Conservation (phyloP, 2,329 filamentous ascomycete species). For the Exophiala xenobiotica region DNA sequence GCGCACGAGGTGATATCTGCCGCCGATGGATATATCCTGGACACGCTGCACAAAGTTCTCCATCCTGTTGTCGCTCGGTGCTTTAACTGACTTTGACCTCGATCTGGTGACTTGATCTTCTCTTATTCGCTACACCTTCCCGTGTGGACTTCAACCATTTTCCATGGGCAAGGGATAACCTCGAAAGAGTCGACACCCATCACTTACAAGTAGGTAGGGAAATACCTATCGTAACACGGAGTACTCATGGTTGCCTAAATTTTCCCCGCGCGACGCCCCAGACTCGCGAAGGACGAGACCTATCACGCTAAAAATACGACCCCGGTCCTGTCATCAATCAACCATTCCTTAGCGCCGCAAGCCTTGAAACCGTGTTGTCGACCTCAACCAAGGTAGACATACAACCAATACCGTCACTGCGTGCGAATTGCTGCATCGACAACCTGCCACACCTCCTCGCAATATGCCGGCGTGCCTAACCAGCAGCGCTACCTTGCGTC, state of each 20-base stretch:
- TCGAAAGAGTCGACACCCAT: too few relatives aligned
- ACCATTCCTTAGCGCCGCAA: constrained; percentile 11
- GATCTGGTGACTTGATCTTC: background rate
- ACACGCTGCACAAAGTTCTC: constrained; percentile 16
- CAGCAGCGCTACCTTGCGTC: background rate
- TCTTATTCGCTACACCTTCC: constrained; percentile 1
- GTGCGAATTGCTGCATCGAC: constrained; percentile 10
- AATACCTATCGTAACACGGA: too few relatives aligned
- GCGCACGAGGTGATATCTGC: constrained; percentile 11
- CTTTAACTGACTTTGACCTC: background rate
- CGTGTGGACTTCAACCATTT: background rate
- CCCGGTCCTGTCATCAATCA: constrained; percentile 5
- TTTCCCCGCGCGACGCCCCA: too few relatives aligned
- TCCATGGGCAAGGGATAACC: too few relatives aligned
- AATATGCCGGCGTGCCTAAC: constrained; percentile 10
- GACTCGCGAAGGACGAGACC: too few relatives aligned
- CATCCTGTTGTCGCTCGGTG: constrained; percentile 1
- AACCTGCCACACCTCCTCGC: constrained; percentile 5
- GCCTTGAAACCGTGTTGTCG: constrained; percentile 7
- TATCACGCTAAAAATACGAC: background rate
- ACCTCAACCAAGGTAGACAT: background rate
- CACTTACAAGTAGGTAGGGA: too few relatives aligned
- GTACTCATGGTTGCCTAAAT: background rate
- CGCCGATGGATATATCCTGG: constrained; percentile 14
- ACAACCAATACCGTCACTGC: background rate